phyloP scores from a whole-genome alignment of 352 stramenopile species.

The Nothophytophthora sp. region DNA sequence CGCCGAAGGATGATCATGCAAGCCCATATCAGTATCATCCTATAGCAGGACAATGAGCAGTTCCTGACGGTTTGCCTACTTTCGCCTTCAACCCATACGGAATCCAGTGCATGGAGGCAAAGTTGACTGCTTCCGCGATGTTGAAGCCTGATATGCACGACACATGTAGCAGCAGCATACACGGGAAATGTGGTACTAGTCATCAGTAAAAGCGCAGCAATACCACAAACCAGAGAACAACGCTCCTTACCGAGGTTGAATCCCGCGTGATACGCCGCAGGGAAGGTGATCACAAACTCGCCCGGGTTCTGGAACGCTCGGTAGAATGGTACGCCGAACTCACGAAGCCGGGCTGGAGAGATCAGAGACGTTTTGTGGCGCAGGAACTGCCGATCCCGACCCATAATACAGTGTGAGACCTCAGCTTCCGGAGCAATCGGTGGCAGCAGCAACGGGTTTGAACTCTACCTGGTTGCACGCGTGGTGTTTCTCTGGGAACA shows the following conservation, averaged over 20 bases:
- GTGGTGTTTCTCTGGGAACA: slow-evolving; percentile 89
- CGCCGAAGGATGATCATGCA: no score
- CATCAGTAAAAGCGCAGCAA: background rate
- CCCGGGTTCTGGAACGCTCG: slow-evolving; percentile 81
- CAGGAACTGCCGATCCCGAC: slow-evolving; percentile 69
- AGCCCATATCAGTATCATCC: background rate
- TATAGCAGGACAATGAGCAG: background rate
- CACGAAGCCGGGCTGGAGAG: slow-evolving; percentile 75
- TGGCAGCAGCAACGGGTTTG: no score
- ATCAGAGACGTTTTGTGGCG: slow-evolving; percentile 94
- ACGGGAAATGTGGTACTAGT: background rate
- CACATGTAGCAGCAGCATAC: background rate
- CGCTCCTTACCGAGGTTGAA: slow-evolving; percentile 82
- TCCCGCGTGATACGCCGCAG: slow-evolving; percentile 85
- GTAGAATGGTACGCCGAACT: slow-evolving; percentile 84
- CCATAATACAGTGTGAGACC: background rate
- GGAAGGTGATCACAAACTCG: slow-evolving; percentile 94
- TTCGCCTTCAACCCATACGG: slow-evolving; percentile 76
- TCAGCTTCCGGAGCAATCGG: no score
- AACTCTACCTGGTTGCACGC: slow-evolving; percentile 77
- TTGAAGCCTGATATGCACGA: slow-evolving; percentile 74
- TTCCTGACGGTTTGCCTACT: slow-evolving; percentile 18
- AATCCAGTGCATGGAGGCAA: slow-evolving; percentile 88
- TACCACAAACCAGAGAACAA: background rate
- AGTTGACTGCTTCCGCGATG: slow-evolving; percentile 91